Conservation (phyloP, 441 rosid genomes). For the Sinapis alba region DNA sequence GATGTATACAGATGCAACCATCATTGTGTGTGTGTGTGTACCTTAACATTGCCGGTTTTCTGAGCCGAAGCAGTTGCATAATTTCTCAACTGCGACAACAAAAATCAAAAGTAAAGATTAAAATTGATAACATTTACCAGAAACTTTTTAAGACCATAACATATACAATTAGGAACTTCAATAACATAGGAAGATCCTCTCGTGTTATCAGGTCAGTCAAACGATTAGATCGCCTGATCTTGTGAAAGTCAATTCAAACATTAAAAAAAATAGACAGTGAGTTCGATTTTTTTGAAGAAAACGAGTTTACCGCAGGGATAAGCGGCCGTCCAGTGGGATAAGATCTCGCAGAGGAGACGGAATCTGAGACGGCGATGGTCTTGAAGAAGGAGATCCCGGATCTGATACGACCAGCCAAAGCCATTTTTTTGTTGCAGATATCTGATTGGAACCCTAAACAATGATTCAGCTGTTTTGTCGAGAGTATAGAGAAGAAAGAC, state of each 20-base stretch:
- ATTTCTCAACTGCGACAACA: constrained; percentile 48
- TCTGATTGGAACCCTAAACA: constrained; percentile 38
- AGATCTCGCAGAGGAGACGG: constrained; percentile 46
- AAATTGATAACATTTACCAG: neutral
- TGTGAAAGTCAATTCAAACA: neutral
- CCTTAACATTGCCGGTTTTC: constrained; percentile 64
- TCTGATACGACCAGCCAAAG: constrained; percentile 73
- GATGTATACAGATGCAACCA: neutral
- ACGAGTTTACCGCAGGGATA: constrained; percentile 54
- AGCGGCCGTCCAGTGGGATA: constrained; percentile 41
- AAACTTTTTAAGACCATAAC: too few relatives aligned
- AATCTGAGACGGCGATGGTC: constrained; percentile 50
- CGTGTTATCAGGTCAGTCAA: neutral
- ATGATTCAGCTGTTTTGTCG: constrained; percentile 14
- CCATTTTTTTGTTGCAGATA: constrained; percentile 42
- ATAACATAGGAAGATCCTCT: neutral
- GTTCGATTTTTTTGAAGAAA: neutral
- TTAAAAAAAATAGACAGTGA: neutral
- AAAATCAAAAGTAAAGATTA: neutral
- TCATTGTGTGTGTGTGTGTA: constrained; percentile 25
- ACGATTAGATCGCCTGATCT: neutral
- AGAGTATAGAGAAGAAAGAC: neutral
- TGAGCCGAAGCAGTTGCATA: constrained; percentile 54
- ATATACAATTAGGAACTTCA: constrained; percentile 1
- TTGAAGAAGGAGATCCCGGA: constrained; percentile 61